Evolutionary conservation across 2,329 filamentous ascomycete species (phyloP), one percentile per base, ranked within the genome.

Genomic region (Exophiala bonariae): DNA sequence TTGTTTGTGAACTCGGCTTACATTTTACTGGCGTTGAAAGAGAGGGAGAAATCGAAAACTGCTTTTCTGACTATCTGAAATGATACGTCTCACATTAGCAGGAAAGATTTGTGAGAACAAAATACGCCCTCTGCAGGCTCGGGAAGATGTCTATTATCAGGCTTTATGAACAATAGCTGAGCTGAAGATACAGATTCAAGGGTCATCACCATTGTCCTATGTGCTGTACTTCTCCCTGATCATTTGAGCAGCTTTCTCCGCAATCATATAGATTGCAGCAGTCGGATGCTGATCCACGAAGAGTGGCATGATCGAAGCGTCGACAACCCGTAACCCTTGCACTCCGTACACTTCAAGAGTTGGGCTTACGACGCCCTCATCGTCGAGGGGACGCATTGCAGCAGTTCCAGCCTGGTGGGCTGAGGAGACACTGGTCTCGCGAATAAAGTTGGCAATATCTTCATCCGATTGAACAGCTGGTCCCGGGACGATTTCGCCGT

Each of bases 261-360:
- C 64, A 34, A 66, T 47, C 28, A 60, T 61, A 46, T 64, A 67
- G 13, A 67, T 53, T 5, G 63, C 62, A 3, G 60, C 57, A 51
- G 64, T 60, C 8, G 68, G 63, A 57, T 70, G 66, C 1, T 63
- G 64, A n/a, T 61, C 55, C 8, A 63, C 62, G 26, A 66, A 46
- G 9, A 67, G 41, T 1, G 65, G 64, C 22, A 68, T 58, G 33
- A 62, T 54, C 52, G 61, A 63, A 2, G 63, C 63, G 34, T 67
- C 66, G 9, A 63, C 59, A 2, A 68, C 59, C 1, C 66, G 50
- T 37, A 67, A 35, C 13, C 58, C 58, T 2, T 50, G 41, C 1
- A 63, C 59, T 3, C 65, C 65, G 44, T 67, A 63, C 2, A 65
- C 63, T 35, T 22, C 52, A 34, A 63, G 41, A 3, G 58, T 49